Evolutionary conservation across 2,329 filamentous ascomycete genomes (phyloP).

Genomic region (Lasiodiplodia theobromae): DNA sequence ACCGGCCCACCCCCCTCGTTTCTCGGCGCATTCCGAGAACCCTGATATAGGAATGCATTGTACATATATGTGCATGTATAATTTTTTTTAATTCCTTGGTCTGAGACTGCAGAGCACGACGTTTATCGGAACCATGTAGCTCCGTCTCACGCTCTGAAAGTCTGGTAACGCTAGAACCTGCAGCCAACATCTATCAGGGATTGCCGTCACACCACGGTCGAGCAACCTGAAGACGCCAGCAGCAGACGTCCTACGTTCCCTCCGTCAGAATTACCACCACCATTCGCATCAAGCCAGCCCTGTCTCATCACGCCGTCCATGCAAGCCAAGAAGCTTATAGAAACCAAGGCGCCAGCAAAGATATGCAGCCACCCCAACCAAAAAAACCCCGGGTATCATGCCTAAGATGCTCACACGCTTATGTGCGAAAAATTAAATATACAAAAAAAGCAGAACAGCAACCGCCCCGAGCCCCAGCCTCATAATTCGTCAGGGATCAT

Average conservation of each 20-base stretch:
- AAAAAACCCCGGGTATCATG: slow-evolving; percentile 27
- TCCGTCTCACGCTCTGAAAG: neutral
- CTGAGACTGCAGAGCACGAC: neutral
- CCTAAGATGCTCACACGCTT: slow-evolving; percentile 14
- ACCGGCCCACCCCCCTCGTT: neutral
- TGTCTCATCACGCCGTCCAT: too few species aligned
- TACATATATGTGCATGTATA: too few species aligned
- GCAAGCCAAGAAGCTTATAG: neutral
- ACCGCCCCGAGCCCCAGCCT: neutral
- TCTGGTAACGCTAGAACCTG: neutral
- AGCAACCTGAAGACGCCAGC: neutral
- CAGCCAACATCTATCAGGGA: neutral
- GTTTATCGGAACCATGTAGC: neutral
- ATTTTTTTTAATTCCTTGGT: neutral
- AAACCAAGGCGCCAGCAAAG: neutral
- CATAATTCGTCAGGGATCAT: neutral
- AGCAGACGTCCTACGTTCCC: neutral
- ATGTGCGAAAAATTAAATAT: neutral
- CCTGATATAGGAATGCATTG: neutral
- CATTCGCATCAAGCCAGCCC: neutral
- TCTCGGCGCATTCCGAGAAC: neutral
- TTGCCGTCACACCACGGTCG: neutral
- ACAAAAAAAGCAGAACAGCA: neutral
- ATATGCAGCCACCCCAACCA: slow-evolving; percentile 14
- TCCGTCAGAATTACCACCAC: neutral